These are phyloP conservation scores for Tetrapyrgos nigripes DNA, from an alignment of 1,284 basidiomycete genomes.

Conservation along the genomic window DNA sequence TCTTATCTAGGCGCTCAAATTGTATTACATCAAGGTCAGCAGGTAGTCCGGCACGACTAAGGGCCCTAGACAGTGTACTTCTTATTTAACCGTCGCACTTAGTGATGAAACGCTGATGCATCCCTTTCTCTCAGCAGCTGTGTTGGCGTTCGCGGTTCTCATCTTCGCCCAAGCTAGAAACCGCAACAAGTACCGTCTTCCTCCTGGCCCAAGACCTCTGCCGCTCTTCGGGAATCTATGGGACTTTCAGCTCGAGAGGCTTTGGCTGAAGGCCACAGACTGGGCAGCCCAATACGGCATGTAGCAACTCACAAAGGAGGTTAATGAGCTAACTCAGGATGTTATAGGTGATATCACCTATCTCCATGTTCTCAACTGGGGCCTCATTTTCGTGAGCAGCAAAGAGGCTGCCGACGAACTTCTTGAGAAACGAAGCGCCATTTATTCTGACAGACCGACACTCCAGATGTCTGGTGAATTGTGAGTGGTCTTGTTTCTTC, in stretches of 20 bases:
- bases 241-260: neutral
- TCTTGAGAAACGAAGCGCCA: conserved; percentile 54
- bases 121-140: no score
- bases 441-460: conserved; percentile 58
- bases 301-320: neutral
- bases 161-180: no score
- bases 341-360: conserved; percentile 1
- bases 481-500: conserved; percentile 13
- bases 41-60: no score
- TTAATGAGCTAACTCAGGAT: neutral
- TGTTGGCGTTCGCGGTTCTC: no score
- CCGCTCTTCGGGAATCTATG: neutral
- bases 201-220: neutral
- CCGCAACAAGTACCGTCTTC: no score
- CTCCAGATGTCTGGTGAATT: conserved; percentile 55
- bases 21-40: no score
- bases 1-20: no score
- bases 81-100: no score
- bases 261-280: neutral
- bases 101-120: no score
- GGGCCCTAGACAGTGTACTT: no score
- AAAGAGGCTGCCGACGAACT: conserved; percentile 50
- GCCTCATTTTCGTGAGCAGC: conserved; percentile 56
- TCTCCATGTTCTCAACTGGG: conserved; percentile 50
- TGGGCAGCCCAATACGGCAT: neutral